Evolutionary conservation across 352 stramenopile genomes (phyloP).

Genomic region (Phytophthora pluvialis): DNA sequence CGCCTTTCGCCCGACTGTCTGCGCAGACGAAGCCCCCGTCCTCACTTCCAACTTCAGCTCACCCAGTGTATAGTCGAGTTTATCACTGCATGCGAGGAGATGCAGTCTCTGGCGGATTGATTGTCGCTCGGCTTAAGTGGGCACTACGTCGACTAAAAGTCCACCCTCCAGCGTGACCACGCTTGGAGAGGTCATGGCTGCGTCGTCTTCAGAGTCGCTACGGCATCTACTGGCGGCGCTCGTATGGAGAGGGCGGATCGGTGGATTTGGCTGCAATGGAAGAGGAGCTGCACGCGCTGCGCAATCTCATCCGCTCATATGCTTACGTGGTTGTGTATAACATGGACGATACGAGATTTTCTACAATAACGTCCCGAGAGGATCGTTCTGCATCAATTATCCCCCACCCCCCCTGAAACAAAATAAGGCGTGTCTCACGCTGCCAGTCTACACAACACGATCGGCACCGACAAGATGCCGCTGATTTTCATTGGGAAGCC

Average conservation of each 20-base stretch:
- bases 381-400: neutral
- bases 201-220: neutral
- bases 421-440: neutral
- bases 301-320: slow-evolving; percentile 1
- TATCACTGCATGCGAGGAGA: neutral
- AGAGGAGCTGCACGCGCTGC: neutral
- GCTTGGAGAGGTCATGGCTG: neutral
- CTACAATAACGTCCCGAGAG: slow-evolving; percentile 3
- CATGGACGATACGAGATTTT: neutral
- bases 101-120: neutral
- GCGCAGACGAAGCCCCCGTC: neutral
- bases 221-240: neutral
- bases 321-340: neutral
- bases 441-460: neutral
- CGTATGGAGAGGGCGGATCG: neutral
- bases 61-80: neutral
- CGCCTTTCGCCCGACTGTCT: neutral
- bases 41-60: neutral
- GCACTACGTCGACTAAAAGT: neutral
- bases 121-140: neutral
- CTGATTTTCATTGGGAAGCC: neutral
- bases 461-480: neutral
- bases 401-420: neutral
- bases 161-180: neutral
- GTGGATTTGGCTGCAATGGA: neutral